Percentiles rank a stretch among this genome's conserved stretches.
phyloP scores from a whole-genome alignment of 116 monocot genomes.

The Trichopus zeylanicus region DNA sequence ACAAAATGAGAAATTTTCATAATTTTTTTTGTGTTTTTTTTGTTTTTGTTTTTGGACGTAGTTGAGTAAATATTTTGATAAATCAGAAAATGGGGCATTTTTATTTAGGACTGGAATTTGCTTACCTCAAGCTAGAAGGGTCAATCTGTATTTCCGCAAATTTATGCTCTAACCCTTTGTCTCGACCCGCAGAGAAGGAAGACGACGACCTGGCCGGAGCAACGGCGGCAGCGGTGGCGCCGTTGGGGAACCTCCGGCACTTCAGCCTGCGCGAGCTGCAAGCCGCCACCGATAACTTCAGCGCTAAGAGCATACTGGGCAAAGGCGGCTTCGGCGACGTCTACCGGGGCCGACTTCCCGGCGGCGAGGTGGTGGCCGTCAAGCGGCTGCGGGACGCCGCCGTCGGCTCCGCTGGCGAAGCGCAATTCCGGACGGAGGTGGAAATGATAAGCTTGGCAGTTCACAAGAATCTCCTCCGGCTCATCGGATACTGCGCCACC shows the following conservation, averaged over 20 bases:
- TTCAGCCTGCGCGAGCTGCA: constrained; percentile 46
- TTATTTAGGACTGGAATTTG: too few relatives aligned
- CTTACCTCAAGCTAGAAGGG: too few relatives aligned
- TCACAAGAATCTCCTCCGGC: constrained; percentile 45
- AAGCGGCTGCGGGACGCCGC: constrained; percentile 37
- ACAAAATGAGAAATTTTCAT: too few relatives aligned
- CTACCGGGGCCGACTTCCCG: constrained; percentile 19
- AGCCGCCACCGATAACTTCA: constrained; percentile 40
- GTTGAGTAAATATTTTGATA: too few relatives aligned
- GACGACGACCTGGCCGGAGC: constrained; percentile 14
- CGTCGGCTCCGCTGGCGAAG: constrained; percentile 19
- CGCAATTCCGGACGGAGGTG: constrained; percentile 31
- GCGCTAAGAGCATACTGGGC: constrained; percentile 35
- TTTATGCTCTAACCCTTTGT: too few relatives aligned
- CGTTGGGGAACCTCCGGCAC: constrained; percentile 16
- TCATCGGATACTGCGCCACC: constrained; percentile 34
- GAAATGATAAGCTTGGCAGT: constrained; percentile 45
- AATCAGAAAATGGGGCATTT: too few relatives aligned
- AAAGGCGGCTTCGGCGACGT: constrained; percentile 49
- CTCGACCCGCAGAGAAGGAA: constrained; percentile 13
- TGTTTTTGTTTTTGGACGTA: too few relatives aligned
- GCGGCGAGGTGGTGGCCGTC: constrained; percentile 42
- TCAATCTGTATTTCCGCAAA: too few relatives aligned
- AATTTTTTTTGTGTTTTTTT: too few relatives aligned
- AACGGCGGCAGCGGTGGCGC: constrained; percentile 7